Percentiles rank a stretch among this genome's conserved stretches.
These are phyloP conservation scores for Orbilia brochopaga DNA, from an alignment of 2,329 filamentous ascomycete species.

Conservation along the genomic window DNA sequence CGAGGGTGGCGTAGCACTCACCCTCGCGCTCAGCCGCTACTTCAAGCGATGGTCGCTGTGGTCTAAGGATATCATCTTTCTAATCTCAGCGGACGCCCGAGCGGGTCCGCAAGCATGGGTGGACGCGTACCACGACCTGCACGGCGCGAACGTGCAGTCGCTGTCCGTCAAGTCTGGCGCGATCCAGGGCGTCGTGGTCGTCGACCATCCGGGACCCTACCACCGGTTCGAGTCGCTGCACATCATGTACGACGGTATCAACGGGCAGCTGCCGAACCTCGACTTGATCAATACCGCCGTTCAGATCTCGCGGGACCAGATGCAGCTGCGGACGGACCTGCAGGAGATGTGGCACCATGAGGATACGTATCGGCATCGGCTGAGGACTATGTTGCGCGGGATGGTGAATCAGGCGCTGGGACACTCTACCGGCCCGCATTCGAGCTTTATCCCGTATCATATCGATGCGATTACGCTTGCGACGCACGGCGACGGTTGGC, in stretches of 20 bases:
- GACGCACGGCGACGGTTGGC: constrained; percentile 88
- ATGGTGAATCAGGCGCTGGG: constrained; percentile 92
- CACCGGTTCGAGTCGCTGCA: constrained; percentile 85
- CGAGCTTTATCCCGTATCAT: constrained; percentile 95
- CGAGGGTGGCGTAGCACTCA: constrained; percentile 82
- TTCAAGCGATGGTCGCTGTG: constrained; percentile 98
- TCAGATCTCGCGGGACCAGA: constrained; percentile 84
- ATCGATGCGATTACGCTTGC: constrained; percentile 94
- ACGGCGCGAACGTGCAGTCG: constrained; percentile 74
- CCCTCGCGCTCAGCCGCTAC: constrained; percentile 86
- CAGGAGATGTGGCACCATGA: constrained; percentile 83
- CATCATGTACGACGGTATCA: constrained; percentile 91
- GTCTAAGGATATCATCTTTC: constrained; percentile 97
- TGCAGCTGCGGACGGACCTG: constrained; percentile 82
- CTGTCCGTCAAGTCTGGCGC: constrained; percentile 90
- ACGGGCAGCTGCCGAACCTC: constrained; percentile 92
- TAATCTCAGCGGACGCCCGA: constrained; percentile 86
- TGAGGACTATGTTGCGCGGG: constrained; percentile 86
- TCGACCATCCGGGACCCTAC: constrained; percentile 82
- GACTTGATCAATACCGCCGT: constrained; percentile 95
- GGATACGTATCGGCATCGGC: constrained; percentile 78
- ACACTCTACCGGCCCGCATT: constrained; percentile 87
- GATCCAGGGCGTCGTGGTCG: constrained; percentile 87
- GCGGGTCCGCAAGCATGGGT: constrained; percentile 96
- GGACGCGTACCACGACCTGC: constrained; percentile 93